Evolutionary conservation across 306 rosid species (phyloP).

Genomic region (Elaeagnus macrophylla): DNA sequence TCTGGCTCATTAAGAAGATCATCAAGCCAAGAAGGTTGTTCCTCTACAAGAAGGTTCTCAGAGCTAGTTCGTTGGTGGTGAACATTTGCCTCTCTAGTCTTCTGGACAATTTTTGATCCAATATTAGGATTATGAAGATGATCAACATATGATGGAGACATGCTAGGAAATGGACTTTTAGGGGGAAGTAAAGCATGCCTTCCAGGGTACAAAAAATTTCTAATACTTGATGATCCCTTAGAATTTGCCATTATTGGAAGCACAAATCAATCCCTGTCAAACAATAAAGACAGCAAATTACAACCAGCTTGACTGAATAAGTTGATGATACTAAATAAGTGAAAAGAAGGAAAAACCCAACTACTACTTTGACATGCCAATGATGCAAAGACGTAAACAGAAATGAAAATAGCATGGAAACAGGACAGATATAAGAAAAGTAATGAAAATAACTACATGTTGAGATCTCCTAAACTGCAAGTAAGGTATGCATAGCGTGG

Average conservation of each 20-base stretch:
- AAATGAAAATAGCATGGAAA: conserved; percentile 2
- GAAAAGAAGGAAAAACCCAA: conserved; percentile 2
- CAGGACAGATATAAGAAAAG: neutral
- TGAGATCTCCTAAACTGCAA: neutral
- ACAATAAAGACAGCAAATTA: conserved; percentile 1
- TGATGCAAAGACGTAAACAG: neutral
- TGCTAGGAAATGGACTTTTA: conserved; percentile 88
- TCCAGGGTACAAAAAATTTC: conserved; percentile 71
- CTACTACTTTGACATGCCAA: conserved; percentile 3
- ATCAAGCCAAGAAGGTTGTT: conserved; percentile 99
- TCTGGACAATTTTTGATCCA: conserved; percentile 59
- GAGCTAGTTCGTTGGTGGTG: conserved; percentile 93
- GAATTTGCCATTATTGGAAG: conserved; percentile 65
- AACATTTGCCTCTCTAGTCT: conserved; percentile 60
- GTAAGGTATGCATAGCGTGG: no score
- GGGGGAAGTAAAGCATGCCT: conserved; percentile 93
- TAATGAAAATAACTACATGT: neutral
- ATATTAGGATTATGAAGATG: conserved; percentile 42
- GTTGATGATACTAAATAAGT: neutral
- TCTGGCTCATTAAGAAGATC: conserved; percentile 99
- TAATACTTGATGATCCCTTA: conserved; percentile 67
- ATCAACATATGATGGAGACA: conserved; percentile 74
- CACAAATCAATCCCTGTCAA: conserved; percentile 35
- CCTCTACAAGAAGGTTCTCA: conserved; percentile 78
- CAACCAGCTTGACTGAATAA: neutral